phyloP scores from a whole-genome alignment of 2,329 filamentous ascomycete species.

The Aspergillus proliferans region DNA sequence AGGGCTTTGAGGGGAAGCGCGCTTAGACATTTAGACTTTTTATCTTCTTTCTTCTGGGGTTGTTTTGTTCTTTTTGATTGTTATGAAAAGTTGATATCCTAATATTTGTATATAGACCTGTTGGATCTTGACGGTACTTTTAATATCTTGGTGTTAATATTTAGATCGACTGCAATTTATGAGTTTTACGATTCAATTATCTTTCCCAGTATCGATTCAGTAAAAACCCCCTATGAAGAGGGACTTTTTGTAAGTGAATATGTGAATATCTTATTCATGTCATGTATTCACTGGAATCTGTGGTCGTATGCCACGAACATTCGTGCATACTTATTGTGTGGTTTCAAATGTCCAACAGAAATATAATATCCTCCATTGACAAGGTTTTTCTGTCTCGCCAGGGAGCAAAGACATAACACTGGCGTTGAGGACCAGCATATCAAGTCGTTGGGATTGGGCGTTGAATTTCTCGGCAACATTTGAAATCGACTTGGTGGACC shows the following conservation, averaged over 20 bases:
- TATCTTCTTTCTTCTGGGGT: background rate
- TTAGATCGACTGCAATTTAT: too few relatives aligned
- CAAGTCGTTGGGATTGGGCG: conserved; percentile 17
- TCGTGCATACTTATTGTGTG: conserved; percentile 18
- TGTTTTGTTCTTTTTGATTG: background rate
- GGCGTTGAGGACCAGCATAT: conserved; percentile 37
- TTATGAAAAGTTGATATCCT: background rate
- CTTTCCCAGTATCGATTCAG: conserved; percentile 4
- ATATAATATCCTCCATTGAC: conserved; percentile 25
- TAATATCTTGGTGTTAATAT: too few relatives aligned
- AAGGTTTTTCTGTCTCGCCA: conserved; percentile 24
- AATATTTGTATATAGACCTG: too few relatives aligned
- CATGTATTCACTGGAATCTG: too few relatives aligned
- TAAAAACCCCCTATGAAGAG: background rate
- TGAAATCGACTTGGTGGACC: conserved; percentile 38
- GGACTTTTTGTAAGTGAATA: too few relatives aligned
- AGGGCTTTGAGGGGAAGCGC: conserved; percentile 28
- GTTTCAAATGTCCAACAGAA: conserved; percentile 22
- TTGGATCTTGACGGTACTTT: too few relatives aligned
- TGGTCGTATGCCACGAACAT: background rate
- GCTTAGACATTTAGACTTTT: background rate
- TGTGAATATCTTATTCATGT: too few relatives aligned
- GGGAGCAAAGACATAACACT: conserved; percentile 37
- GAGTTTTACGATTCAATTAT: too few relatives aligned
- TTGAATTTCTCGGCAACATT: conserved; percentile 30